A percentile compares a stretch with the other conserved stretches of the same genome.
Conservation (phyloP, 352 stramenopile genomes). For the Globisporangium nunn region DNA sequence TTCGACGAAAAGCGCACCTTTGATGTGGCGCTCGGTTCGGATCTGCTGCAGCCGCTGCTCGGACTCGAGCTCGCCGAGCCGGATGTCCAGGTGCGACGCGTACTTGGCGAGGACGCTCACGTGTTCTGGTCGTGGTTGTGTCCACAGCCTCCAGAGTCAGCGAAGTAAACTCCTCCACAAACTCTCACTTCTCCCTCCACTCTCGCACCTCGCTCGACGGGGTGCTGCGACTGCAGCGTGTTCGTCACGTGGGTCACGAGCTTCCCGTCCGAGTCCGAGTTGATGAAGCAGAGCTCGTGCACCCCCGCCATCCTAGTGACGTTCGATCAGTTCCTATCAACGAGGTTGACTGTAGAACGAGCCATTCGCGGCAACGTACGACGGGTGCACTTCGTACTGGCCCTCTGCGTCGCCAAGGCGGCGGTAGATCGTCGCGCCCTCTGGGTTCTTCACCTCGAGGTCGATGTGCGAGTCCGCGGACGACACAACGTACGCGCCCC, state of each 20-base stretch:
- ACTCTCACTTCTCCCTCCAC: neutral
- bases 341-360: too few species aligned
- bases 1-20: conserved; percentile 20
- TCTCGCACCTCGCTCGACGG: conserved; percentile 53
- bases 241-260: conserved; percentile 80
- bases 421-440: conserved; percentile 44
- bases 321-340: too few species aligned
- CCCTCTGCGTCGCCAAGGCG: conserved; percentile 58
- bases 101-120: conserved; percentile 80
- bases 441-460: conserved; percentile 64
- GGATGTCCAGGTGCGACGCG: conserved; percentile 69
- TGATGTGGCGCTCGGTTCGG: conserved; percentile 67
- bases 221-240: conserved; percentile 72
- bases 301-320: conserved; percentile 33
- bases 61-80: conserved; percentile 72
- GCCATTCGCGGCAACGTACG: conserved; percentile 20
- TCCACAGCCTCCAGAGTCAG: neutral
- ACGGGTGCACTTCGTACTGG: conserved; percentile 56
- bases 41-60: conserved; percentile 73
- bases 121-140: conserved; percentile 31
- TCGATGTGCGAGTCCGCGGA: conserved; percentile 70
- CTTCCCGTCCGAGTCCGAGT: conserved; percentile 63
- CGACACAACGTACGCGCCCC: conserved; percentile 65
- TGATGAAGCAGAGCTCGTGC: conserved; percentile 71
- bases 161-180: neutral